A percentile compares a stretch with the other conserved stretches of the same genome.
These are phyloP conservation scores for Penicillium polonicum DNA, from an alignment of 2,329 filamentous ascomycete genomes.

Conservation along the genomic window DNA sequence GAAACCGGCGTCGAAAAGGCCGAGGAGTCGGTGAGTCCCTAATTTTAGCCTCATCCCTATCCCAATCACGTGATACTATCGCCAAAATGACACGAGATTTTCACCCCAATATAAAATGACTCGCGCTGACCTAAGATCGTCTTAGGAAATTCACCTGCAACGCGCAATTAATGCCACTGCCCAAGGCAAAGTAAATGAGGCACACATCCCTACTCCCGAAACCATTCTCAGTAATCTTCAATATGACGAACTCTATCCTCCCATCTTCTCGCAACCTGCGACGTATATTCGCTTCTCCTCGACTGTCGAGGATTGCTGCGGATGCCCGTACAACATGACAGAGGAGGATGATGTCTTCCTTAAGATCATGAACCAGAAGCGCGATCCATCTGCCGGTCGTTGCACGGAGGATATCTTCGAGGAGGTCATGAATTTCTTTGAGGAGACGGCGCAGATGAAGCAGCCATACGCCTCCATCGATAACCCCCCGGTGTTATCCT, in stretches of 20 bases:
- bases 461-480: conserved; percentile 89
- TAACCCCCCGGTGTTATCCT: conserved; percentile 74
- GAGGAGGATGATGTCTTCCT: conserved; percentile 85
- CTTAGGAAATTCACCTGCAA: conserved; percentile 92
- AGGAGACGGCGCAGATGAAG: conserved; percentile 77
- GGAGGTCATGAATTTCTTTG: conserved; percentile 90
- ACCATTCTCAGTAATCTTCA: conserved; percentile 64
- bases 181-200: conserved; percentile 60
- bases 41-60: conserved; percentile 35
- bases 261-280: conserved; percentile 75
- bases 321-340: conserved; percentile 90
- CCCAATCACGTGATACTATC: conserved; percentile 41
- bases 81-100: conserved; percentile 36
- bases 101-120: conserved; percentile 16
- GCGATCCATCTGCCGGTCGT: conserved; percentile 55
- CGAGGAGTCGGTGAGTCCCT: conserved; percentile 86
- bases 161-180: conserved; percentile 69
- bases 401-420: conserved; percentile 92
- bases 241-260: conserved; percentile 86
- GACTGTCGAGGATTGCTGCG: conserved; percentile 92
- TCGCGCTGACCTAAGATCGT: conserved; percentile 20
- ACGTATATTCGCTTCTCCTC: conserved; percentile 98
- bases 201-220: conserved; percentile 68
- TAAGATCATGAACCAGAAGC: conserved; percentile 77
- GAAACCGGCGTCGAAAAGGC: conserved; percentile 95